Evolutionary conservation across 2,329 filamentous ascomycete genomes (phyloP).

Genomic region (Trichoderma simmonsii): DNA sequence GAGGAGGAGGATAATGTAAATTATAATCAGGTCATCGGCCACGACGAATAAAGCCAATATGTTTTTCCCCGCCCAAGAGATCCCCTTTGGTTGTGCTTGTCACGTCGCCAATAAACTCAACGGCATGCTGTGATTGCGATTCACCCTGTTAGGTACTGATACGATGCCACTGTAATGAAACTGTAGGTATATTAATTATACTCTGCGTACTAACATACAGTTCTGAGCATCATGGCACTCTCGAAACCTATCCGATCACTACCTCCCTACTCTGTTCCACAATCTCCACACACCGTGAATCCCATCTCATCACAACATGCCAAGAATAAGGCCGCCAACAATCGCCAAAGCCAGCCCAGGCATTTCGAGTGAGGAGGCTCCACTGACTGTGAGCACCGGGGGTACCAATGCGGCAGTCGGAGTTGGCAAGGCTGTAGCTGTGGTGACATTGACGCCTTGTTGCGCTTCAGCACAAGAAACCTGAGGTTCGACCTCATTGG

Average conservation of each 20-base stretch:
- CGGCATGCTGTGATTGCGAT: background rate
- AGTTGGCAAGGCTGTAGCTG: background rate
- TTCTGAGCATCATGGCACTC: background rate
- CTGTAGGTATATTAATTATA: background rate
- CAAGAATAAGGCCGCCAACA: slow-evolving; percentile 30
- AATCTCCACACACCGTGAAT: background rate
- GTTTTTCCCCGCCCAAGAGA: background rate
- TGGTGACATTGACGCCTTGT: background rate
- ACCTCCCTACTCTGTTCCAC: background rate
- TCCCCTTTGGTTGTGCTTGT: background rate
- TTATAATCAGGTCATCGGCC: background rate
- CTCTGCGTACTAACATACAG: background rate
- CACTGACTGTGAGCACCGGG: slow-evolving; percentile 21
- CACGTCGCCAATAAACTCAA: background rate
- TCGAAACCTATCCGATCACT: background rate
- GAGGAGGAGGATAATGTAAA: background rate
- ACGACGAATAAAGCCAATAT: background rate
- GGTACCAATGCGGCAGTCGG: background rate
- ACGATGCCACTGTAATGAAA: background rate
- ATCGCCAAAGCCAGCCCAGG: slow-evolving; percentile 27
- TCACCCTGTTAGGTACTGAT: background rate
- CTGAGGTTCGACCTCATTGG: background rate
- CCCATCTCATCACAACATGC: slow-evolving; percentile 26
- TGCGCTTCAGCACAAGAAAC: background rate
- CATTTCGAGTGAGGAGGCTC: slow-evolving; percentile 28